A percentile compares a stretch with the other conserved stretches of the same genome.
Conservation (phyloP, 2,329 filamentous ascomycete genomes). For the Trichocomaceae sp. region DNA sequence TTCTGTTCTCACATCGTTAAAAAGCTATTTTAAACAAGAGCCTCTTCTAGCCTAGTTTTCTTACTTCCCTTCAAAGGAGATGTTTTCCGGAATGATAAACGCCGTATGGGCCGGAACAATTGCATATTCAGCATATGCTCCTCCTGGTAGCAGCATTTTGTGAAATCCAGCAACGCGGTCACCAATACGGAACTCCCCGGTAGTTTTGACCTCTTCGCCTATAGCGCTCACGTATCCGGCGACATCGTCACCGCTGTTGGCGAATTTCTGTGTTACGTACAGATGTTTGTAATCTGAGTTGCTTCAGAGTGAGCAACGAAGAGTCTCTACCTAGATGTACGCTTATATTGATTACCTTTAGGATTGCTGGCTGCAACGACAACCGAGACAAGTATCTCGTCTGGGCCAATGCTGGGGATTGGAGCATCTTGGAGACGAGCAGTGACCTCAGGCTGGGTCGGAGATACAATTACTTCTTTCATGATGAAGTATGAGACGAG, state of each 20-base stretch:
- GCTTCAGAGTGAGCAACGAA: background rate
- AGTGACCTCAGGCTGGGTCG: background rate
- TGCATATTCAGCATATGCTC: conserved; percentile 53
- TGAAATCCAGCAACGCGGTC: conserved; percentile 48
- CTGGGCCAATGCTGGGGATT: background rate
- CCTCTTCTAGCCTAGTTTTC: background rate
- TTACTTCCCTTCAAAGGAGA: conserved; percentile 45
- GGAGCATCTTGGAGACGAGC: background rate
- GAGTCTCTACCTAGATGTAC: background rate
- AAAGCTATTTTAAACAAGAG: background rate
- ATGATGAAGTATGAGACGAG: background rate
- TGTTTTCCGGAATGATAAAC: conserved; percentile 46
- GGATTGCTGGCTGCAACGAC: conserved; percentile 5
- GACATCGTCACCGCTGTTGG: conserved; percentile 42
- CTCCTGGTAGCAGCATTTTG: conserved; percentile 44
- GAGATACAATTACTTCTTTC: conserved; percentile 2
- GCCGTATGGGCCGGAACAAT: conserved; percentile 48
- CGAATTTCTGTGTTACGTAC: background rate
- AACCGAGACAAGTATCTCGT: conserved; percentile 5
- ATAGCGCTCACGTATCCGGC: conserved; percentile 47
- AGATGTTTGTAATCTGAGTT: background rate
- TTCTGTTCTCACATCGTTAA: conserved; percentile 27
- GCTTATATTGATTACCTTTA: background rate
- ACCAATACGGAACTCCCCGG: conserved; percentile 34
- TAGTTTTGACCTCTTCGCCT: background rate